phyloP scores from a whole-genome alignment of 352 stramenopile species.

The Peronospora destructor region DNA sequence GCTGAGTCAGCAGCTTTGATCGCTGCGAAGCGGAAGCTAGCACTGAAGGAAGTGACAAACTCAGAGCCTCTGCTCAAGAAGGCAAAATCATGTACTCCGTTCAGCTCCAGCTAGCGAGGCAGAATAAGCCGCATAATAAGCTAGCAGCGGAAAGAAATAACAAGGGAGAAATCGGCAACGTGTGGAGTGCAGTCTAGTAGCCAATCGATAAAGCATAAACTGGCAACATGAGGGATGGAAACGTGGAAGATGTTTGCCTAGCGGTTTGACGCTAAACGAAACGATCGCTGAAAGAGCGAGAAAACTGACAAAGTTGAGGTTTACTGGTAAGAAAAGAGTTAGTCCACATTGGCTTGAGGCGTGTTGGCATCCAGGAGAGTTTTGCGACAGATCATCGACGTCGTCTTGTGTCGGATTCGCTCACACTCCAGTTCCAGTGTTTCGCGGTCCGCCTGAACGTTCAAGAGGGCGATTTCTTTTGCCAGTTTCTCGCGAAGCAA shows the following conservation, averaged over 20 bases:
- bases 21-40: constrained; percentile 55
- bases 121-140: constrained; percentile 21
- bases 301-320: constrained; percentile 4
- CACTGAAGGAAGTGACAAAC: constrained; percentile 40
- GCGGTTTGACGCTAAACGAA: neutral
- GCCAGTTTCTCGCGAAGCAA: constrained; percentile 20
- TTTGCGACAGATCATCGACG: constrained; percentile 27
- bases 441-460: constrained; percentile 25
- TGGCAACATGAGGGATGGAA: constrained; percentile 33
- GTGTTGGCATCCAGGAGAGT: constrained; percentile 26
- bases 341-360: constrained; percentile 19
- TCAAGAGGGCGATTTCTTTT: constrained; percentile 26
- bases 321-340: constrained; percentile 26
- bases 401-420: constrained; percentile 29
- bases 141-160: constrained; percentile 23
- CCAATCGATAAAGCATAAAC: constrained; percentile 33
- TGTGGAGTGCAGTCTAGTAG: constrained; percentile 20
- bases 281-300: neutral
- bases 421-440: constrained; percentile 36
- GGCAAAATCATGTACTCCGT: constrained; percentile 57
- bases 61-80: constrained; percentile 68
- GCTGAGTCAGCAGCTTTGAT: constrained; percentile 19
- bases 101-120: constrained; percentile 49
- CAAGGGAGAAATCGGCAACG: constrained; percentile 11
- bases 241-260: constrained; percentile 6